Conservation (phyloP, 495 filamentous ascomycete genomes). For the Immersiella caudata region DNA sequence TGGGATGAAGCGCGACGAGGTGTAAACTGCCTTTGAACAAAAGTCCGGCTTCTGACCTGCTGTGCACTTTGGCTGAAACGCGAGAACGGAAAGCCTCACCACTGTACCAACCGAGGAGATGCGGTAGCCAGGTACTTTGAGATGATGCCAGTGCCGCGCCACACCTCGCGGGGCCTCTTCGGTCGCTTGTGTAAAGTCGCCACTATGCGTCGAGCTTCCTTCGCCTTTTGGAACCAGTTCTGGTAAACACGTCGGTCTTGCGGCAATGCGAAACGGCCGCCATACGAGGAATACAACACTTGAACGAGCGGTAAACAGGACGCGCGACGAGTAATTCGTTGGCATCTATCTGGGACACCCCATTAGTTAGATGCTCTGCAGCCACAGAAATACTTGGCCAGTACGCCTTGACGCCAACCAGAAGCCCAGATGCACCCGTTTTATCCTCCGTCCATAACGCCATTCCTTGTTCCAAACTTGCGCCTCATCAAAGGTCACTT, state of each 20-base stretch:
- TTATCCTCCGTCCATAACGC: conserved; percentile 8
- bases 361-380: not conserved
- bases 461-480: conserved; percentile 9
- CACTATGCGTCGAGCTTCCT: too few relatives aligned
- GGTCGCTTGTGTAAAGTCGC: too few relatives aligned
- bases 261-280: not conserved
- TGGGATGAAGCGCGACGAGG: not conserved
- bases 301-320: not conserved
- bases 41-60: too few relatives aligned
- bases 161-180: too few relatives aligned
- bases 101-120: too few relatives aligned
- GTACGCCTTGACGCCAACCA: not conserved
- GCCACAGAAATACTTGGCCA: not conserved
- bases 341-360: not conserved
- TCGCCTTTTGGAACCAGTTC: not conserved
- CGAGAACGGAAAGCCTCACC: too few relatives aligned
- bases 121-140: too few relatives aligned
- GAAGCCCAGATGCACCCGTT: not conserved
- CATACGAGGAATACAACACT: not conserved
- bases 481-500: not conserved
- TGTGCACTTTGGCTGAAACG: too few relatives aligned
- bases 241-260: not conserved
- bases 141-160: too few relatives aligned
- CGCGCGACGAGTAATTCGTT: not conserved
- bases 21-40: not conserved